phyloP scores from a whole-genome alignment of 345 rosid species.

The Laguncularia racemosa region DNA sequence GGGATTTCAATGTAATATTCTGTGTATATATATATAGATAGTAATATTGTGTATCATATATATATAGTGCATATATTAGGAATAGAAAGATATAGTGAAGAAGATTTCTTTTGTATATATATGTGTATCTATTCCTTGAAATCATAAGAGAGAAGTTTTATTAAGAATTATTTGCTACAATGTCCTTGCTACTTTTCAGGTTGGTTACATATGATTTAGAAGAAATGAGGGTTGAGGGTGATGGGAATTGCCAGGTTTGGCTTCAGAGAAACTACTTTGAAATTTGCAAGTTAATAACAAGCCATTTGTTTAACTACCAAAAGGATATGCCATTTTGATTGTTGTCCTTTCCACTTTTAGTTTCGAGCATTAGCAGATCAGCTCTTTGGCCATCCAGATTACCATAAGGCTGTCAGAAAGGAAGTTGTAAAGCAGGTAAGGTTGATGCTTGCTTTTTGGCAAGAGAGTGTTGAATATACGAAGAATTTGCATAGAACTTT shows the following conservation, averaged over 20 bases:
- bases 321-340: conserved; percentile 3
- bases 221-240: conserved; percentile 88
- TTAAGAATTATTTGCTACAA: too few species aligned
- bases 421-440: conserved; percentile 80
- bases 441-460: not conserved
- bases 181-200: conserved; percentile 32
- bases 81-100: too few species aligned
- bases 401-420: conserved; percentile 78
- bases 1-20: too few species aligned
- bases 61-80: too few species aligned
- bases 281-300: not conserved
- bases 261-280: not conserved
- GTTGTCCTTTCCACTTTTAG: conserved; percentile 20
- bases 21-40: too few species aligned
- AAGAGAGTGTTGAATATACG: not conserved
- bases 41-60: too few species aligned
- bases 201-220: conserved; percentile 74
- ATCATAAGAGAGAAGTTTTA: too few species aligned
- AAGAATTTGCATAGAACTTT: too few species aligned
- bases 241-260: conserved; percentile 92
- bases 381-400: conserved; percentile 67
- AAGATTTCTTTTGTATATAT: too few species aligned
- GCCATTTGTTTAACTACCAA: too few species aligned
- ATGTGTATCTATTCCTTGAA: too few species aligned
- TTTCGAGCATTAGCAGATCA: conserved; percentile 97